Conservation (phyloP, 73 alveolate genomes). For the Paramecium sexaurelia region DNA sequence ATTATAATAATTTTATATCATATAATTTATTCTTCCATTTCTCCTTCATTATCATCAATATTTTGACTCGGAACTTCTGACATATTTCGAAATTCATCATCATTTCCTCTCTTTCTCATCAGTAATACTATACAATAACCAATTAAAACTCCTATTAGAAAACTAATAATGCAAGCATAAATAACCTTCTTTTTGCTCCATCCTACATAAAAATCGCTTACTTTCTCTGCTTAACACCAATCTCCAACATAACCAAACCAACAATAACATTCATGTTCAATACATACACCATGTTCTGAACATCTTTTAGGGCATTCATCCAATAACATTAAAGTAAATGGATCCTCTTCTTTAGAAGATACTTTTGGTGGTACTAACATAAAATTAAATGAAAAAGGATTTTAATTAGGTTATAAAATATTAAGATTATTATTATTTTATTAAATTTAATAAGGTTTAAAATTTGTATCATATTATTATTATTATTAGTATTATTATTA, state of each 20-base stretch:
- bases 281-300: constrained; percentile 47
- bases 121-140: not conserved
- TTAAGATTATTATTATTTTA: not conserved
- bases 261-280: constrained; percentile 39
- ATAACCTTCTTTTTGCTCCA: not conserved
- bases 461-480: not conserved
- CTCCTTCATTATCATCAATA: constrained; percentile 52
- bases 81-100: constrained; percentile 46
- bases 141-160: not conserved
- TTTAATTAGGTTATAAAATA: not conserved
- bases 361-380: constrained; percentile 10
- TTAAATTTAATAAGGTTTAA: not conserved
- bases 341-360: not conserved
- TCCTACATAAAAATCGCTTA: constrained; percentile 27
- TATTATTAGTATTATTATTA: not conserved
- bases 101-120: not conserved
- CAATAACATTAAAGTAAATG: not conserved
- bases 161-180: not conserved
- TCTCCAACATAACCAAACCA: constrained; percentile 51
- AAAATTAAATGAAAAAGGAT: not conserved
- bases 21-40: constrained; percentile 2
- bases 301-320: constrained; percentile 49
- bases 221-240: constrained; percentile 25
- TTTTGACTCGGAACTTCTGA: not conserved
- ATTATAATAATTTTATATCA: not conserved